Percentiles rank a stretch among this genome's conserved stretches.
These are phyloP conservation scores for Podaxis sp. DNA, from an alignment of 768 basidiomycete species.

Conservation along the genomic window DNA sequence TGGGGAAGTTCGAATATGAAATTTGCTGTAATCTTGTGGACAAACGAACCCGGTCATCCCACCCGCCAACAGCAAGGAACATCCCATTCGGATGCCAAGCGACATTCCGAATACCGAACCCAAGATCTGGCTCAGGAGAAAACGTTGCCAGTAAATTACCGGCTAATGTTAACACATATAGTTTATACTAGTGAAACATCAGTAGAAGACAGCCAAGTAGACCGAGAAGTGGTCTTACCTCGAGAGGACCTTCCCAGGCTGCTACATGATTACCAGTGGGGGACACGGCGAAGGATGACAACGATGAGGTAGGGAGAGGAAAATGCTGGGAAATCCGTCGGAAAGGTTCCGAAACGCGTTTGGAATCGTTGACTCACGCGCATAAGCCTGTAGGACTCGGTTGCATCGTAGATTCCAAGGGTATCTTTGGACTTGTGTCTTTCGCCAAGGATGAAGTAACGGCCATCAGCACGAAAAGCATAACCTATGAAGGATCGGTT, in stretches of 20 bases:
- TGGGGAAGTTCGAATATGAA: constrained; percentile 27
- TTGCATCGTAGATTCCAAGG: constrained; percentile 78
- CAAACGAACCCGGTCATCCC: constrained; percentile 77
- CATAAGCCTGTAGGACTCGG: constrained; percentile 67
- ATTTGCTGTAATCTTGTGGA: background rate
- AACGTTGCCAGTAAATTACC: constrained; percentile 68
- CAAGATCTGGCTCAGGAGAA: constrained; percentile 73
- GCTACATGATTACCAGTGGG: constrained; percentile 76
- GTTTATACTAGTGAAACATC: constrained; percentile 58
- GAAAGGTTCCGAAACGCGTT: background rate
- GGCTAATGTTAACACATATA: constrained; percentile 66
- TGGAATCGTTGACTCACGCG: constrained; percentile 46
- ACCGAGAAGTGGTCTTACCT: constrained; percentile 45
- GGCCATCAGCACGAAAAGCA: constrained; percentile 76
- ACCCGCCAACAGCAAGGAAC: constrained; percentile 82
- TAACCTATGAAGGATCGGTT: constrained; percentile 48
- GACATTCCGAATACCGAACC: constrained; percentile 76
- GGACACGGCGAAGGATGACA: constrained; percentile 73
- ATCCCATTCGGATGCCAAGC: constrained; percentile 86
- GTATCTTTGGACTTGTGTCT: constrained; percentile 90
- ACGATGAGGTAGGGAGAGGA: constrained; percentile 68
- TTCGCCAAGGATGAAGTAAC: constrained; percentile 85
- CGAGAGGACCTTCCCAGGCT: constrained; percentile 83
- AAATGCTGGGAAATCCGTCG: constrained; percentile 61
- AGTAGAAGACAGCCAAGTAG: constrained; percentile 7